Conservation (phyloP, 2,329 filamentous ascomycete genomes). For the Colletotrichum lupini region DNA sequence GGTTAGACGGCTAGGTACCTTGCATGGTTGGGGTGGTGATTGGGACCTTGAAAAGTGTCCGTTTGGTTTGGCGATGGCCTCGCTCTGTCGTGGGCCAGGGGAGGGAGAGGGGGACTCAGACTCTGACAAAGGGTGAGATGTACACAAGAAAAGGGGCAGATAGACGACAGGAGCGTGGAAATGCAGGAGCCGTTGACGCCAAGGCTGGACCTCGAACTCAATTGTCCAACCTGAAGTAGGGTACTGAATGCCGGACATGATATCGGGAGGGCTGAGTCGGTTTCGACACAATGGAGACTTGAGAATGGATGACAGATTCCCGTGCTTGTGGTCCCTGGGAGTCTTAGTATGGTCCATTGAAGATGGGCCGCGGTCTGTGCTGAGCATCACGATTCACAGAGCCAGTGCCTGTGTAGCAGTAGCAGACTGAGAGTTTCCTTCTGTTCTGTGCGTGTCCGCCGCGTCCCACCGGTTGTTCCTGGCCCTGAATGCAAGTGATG, state of each 20-base stretch:
- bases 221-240: conserved; percentile 13
- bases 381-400: not conserved
- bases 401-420: no score
- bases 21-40: not conserved
- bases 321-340: not conserved
- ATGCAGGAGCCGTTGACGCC: conserved; percentile 7
- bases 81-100: conserved; percentile 17
- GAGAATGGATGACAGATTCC: conserved; percentile 23
- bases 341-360: not conserved
- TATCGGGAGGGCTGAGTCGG: conserved; percentile 22
- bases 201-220: conserved; percentile 18
- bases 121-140: not conserved
- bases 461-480: not conserved
- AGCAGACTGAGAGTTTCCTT: not conserved
- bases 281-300: conserved; percentile 19
- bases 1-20: not conserved
- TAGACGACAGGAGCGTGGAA: not conserved
- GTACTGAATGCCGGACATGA: conserved; percentile 1
- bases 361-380: conserved; percentile 6
- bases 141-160: not conserved
- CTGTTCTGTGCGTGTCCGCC: not conserved
- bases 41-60: not conserved
- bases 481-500: conserved; percentile 17
- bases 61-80: conserved; percentile 30
- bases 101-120: not conserved